These are phyloP conservation scores for Agaricus subrufescens DNA, from an alignment of 768 basidiomycete species.

Conservation along the genomic window DNA sequence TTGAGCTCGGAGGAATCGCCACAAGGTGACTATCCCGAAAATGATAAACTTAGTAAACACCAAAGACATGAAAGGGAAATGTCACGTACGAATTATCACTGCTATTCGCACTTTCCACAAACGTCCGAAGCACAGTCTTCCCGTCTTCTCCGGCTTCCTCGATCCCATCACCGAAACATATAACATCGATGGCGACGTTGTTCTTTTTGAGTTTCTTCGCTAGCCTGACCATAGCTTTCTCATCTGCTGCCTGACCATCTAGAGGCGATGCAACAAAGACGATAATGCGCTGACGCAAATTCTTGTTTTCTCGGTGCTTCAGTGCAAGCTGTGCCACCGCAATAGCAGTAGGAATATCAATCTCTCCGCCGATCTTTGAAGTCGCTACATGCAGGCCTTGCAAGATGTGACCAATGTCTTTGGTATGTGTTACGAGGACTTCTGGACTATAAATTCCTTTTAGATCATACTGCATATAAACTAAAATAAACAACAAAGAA, in stretches of 20 bases:
- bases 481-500: not conserved
- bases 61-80: not conserved
- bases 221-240: conserved; percentile 77
- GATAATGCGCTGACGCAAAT: conserved; percentile 91
- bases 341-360: conserved; percentile 87
- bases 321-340: conserved; percentile 93
- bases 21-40: conserved; percentile 65
- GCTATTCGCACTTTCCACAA: conserved; percentile 78
- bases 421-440: conserved; percentile 93
- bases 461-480: not conserved
- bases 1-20: conserved; percentile 69
- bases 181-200: conserved; percentile 91
- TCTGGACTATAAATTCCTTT: conserved; percentile 59
- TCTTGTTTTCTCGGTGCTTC: conserved; percentile 98
- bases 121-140: conserved; percentile 64
- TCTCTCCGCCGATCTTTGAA: conserved; percentile 72
- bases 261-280: conserved; percentile 91
- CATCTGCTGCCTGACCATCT: conserved; percentile 63
- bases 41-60: not conserved
- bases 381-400: conserved; percentile 68
- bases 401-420: conserved; percentile 90
- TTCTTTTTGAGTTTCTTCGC: conserved; percentile 99
- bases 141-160: conserved; percentile 59
- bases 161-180: conserved; percentile 88
- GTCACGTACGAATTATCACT: conserved; percentile 80